These are phyloP conservation scores for Saitozyma sp. DNA, from an alignment of 768 basidiomycete genomes.

Conservation along the genomic window DNA sequence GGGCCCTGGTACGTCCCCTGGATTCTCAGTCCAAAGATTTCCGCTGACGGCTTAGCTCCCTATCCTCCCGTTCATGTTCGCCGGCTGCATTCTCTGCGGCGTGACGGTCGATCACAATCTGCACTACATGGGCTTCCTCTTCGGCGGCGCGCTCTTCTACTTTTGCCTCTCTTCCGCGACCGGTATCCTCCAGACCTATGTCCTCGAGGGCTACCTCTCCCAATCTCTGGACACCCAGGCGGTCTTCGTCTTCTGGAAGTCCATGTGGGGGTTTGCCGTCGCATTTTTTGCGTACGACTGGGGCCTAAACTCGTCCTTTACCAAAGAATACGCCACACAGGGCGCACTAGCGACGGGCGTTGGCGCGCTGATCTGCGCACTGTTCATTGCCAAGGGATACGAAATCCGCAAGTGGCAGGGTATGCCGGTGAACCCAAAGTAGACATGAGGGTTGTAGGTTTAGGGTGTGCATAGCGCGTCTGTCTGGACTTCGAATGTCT, in stretches of 20 bases:
- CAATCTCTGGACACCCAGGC: conserved; percentile 31
- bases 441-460: background rate
- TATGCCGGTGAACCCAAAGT: conserved; percentile 21
- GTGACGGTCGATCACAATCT: conserved; percentile 22
- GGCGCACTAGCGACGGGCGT: conserved; percentile 27
- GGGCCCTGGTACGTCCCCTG: conserved; percentile 21
- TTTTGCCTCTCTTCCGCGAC: conserved; percentile 31
- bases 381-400: conserved; percentile 28
- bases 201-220: conserved; percentile 34
- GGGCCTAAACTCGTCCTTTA: conserved; percentile 14
- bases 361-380: conserved; percentile 14
- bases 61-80: conserved; percentile 36
- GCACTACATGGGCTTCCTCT: conserved; percentile 31
- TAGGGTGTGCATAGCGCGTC: too few relatives aligned
- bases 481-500: too few relatives aligned
- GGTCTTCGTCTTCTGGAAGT: conserved; percentile 37
- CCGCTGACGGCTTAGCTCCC: conserved; percentile 14
- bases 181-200: conserved; percentile 35
- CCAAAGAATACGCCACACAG: conserved; percentile 21
- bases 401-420: conserved; percentile 24
- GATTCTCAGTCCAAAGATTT: background rate
- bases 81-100: conserved; percentile 25
- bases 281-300: conserved; percentile 20
- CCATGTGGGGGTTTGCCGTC: conserved; percentile 38
- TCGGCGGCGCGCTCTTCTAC: conserved; percentile 31